Base-by-base conservation (phyloP, 2,329 filamentous ascomycete species). In the Xylariaceae sp. region DNA sequence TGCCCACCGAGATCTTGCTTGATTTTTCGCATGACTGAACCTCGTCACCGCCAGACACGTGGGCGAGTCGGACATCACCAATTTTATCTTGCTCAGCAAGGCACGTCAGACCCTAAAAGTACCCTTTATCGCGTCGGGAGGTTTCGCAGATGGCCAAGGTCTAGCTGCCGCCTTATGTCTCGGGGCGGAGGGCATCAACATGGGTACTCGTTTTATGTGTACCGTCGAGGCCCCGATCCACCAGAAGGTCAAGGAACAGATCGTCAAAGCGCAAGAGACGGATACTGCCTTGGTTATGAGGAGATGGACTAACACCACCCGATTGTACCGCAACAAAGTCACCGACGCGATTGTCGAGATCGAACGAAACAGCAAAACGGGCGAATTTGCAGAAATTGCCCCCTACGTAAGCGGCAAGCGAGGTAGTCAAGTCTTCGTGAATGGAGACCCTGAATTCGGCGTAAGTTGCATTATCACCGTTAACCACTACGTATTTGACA, bases 161-260 rank as follows among this genome's bases (percentile, higher is more conserved):
- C 83, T 99, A 19, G 95, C 95, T 1, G 95, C 93, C 2, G 95
- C 95, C 7, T 79, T 99, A 65, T 88, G 89, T 41, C 83, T 99
- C 12, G 95, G 95, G 37, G 95, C 95, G 0, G 90, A 91, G 73
- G 95, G 95, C 61, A 88, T 98, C 77, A 99, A 99, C 77, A 99
- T 99, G 95, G 95, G 95, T 55, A 99, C 95, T 9, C 82, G 95
- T 42, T 99, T 98, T 79, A 96, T 99, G 90, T 93, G 89, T 78
- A 98, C 95, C 0, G 81, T 93, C 44, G 95, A 98, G 76, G 88
- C 93, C 16, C 95, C 95, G 0, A 90, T 99, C 62, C 95, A 99
- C 77, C 73, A 85, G 47, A 96, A 96, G 65, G 91, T 99, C 79
- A 99, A 99, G 82, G 82, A 96, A 74, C 82, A 89, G 65, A 99